Evolutionary conservation across 257 asterid species (phyloP), one percentile per base, ranked within the genome.

Genomic region (Plectranthus barbatus): DNA sequence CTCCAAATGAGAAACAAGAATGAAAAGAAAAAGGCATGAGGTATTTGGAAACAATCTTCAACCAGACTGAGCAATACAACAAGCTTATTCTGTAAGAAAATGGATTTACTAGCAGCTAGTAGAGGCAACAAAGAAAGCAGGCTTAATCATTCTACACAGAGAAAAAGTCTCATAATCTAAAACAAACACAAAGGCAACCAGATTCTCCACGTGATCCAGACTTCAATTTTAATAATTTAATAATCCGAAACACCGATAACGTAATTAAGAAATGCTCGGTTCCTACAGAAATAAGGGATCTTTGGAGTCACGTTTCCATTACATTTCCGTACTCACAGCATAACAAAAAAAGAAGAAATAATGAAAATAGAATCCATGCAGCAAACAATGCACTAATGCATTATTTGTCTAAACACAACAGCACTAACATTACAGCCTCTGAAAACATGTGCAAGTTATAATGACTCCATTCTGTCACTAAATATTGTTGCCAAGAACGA

Each of bases 391-490:
- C 59, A 51, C 10, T 31, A 6, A 50, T 26, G 31, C 48, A 26
- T 5, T 11, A 36, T 33, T 34, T 15, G 34, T 20, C 48, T 0
- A 15, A 15, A 6, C 56, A 52, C 21, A 66, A 52, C 1, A 51
- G 21, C 48, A 45, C 34, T 40, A 12, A 29, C 74, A 67, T n/a
- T 66, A 56, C 63, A 37, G 66, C 18, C 60, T 67, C 72, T 12
- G 47, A 56, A 62, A 45, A 6, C 75, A 58, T 64, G 46, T 23
- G 37, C 42, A 37, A 62, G 46, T 56, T 56, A 46, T 72, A 63
- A 67, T 21, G 41, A 52, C 64, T 37, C 78, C 71, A 80, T 74
- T 78, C 80, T 71, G 71, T 61, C 47, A 60, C 51, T 58, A 9
- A 67, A 67, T 37, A 17, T 40, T 37, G 26, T 19, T 17, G 12